A percentile compares a stretch with the other conserved stretches of the same genome.
These are phyloP conservation scores for Acanthamoeba castellanii DNA, from an alignment of 208 protist genomes.

Conservation along the genomic window DNA sequence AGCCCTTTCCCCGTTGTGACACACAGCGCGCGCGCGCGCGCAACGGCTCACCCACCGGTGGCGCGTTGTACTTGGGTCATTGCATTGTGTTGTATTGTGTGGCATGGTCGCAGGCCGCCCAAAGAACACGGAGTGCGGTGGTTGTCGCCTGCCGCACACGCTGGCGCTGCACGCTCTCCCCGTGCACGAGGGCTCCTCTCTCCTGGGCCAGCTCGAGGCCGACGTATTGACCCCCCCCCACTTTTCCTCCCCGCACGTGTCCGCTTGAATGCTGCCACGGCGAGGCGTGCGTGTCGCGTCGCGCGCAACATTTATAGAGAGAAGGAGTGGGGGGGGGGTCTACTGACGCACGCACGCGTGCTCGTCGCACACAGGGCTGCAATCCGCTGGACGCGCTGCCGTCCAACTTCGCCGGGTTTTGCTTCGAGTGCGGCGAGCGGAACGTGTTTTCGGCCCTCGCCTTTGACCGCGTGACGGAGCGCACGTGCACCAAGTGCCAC, in stretches of 20 bases:
- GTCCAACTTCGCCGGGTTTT: slow-evolving; percentile 20
- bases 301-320: background rate
- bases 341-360: background rate
- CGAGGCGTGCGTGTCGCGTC: background rate
- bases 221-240: background rate
- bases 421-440: slow-evolving; percentile 31
- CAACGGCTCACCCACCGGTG: background rate
- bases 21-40: too few relatives aligned
- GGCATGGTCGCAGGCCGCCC: background rate
- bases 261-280: too few relatives aligned
- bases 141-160: background rate
- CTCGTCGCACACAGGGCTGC: background rate
- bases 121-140: background rate
- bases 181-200: background rate
- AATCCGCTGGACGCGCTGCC: slow-evolving; percentile 35
- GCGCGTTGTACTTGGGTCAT: too few relatives aligned
- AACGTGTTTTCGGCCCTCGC: slow-evolving; percentile 1
- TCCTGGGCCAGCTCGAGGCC: background rate
- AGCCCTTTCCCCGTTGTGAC: too few relatives aligned
- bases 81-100: too few relatives aligned
- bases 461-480: background rate
- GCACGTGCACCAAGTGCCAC: slow-evolving; percentile 20
- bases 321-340: background rate
- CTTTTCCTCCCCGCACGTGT: background rate
- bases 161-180: background rate